phyloP scores from a whole-genome alignment of 1,284 basidiomycete genomes.

The Puccinia sorghi region DNA sequence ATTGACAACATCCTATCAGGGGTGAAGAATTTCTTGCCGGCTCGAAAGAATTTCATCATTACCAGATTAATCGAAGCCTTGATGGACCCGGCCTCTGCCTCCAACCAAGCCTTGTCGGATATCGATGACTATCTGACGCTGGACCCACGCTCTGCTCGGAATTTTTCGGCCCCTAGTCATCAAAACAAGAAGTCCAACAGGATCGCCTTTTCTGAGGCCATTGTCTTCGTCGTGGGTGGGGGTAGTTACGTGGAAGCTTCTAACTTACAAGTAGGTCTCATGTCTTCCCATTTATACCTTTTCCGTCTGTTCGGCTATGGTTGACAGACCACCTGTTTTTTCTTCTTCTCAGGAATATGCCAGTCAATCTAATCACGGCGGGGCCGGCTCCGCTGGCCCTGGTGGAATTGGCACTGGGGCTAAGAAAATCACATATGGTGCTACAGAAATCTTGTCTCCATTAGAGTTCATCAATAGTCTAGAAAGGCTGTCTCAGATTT shows the following conservation, averaged over 20 bases:
- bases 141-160: conserved; percentile 72
- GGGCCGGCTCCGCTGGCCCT: conserved; percentile 19
- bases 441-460: conserved; percentile 91
- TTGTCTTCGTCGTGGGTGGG: conserved; percentile 94
- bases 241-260: conserved; percentile 97
- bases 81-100: conserved; percentile 91
- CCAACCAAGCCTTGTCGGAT: conserved; percentile 87
- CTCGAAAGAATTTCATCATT: conserved; percentile 87
- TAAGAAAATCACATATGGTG: conserved; percentile 87
- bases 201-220: conserved; percentile 82
- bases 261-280: conserved; percentile 84
- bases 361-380: conserved; percentile 52
- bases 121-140: conserved; percentile 95
- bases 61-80: conserved; percentile 91
- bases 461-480: conserved; percentile 75
- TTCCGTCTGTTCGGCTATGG: conserved; percentile 50
- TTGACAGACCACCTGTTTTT: too few species aligned
- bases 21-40: conserved; percentile 96
- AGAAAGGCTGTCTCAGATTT: conserved; percentile 61
- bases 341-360: conserved; percentile 50
- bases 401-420: conserved; percentile 55
- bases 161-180: conserved; percentile 62
- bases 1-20: conserved; percentile 94
- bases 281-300: too few species aligned
- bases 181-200: conserved; percentile 63